phyloP scores from a whole-genome alignment of 1,284 basidiomycete species.

The Trichosporon ovoides region DNA sequence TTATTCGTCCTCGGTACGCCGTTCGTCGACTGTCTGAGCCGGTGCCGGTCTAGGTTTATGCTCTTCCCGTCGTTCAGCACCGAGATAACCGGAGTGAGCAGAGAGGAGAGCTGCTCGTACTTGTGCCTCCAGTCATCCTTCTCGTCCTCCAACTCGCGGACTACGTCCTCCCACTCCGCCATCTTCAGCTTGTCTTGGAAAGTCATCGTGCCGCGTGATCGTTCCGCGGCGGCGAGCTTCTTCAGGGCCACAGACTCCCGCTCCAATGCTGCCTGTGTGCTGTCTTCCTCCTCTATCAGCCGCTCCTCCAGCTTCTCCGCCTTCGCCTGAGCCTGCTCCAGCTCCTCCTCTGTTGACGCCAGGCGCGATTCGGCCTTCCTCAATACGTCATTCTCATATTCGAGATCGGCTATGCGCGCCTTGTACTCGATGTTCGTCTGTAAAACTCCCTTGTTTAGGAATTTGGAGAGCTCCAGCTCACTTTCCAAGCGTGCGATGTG shows the following conservation, averaged over 20 bases:
- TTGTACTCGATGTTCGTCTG: constrained; percentile 36
- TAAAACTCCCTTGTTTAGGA: constrained; percentile 42
- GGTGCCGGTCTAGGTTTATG: neutral
- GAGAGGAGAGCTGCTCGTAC: neutral
- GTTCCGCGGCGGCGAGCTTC: neutral
- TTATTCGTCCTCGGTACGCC: too few species aligned
- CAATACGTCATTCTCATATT: constrained; percentile 34
- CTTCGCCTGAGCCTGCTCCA: constrained; percentile 17
- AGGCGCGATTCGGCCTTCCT: constrained; percentile 32
- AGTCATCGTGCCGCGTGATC: neutral
- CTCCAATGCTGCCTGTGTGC: neutral
- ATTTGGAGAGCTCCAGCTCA: constrained; percentile 39
- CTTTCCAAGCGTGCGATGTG: constrained; percentile 12
- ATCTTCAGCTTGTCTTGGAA: neutral
- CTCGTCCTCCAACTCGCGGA: neutral
- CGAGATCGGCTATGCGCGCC: constrained; percentile 31
- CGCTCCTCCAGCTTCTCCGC: constrained; percentile 7
- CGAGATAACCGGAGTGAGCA: neutral
- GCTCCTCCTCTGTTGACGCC: constrained; percentile 32
- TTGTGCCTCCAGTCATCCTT: constrained; percentile 8
- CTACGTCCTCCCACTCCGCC: neutral
- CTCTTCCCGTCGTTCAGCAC: neutral
- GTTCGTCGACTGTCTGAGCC: neutral
- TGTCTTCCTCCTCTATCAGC: neutral
- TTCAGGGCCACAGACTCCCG: constrained; percentile 1